phyloP scores from a whole-genome alignment of 371 early-diverging fungal genomes.

The Apophysomyces sp. region DNA sequence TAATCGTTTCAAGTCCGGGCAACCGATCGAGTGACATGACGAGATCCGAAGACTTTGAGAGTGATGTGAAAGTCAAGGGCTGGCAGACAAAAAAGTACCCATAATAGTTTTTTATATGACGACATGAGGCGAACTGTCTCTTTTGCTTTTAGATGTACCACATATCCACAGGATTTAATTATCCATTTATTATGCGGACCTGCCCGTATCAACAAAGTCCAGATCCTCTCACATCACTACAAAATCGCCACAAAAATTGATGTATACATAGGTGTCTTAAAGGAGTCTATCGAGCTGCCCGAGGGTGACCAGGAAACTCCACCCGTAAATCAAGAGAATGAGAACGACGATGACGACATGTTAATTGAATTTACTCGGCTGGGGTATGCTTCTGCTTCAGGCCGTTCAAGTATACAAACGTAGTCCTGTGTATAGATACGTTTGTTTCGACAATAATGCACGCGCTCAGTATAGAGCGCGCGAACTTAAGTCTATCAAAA shows the following conservation, averaged over 20 bases:
- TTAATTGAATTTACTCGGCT: constrained; percentile 38
- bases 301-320: neutral
- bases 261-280: constrained; percentile 57
- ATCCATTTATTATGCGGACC: constrained; percentile 58
- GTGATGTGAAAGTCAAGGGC: constrained; percentile 31
- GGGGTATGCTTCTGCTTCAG: constrained; percentile 19
- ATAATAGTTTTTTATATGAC: neutral
- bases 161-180: constrained; percentile 71
- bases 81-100: constrained; percentile 50
- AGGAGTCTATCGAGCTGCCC: constrained; percentile 19
- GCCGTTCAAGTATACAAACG: neutral
- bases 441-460: constrained; percentile 34
- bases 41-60: neutral
- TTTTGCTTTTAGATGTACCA: constrained; percentile 55
- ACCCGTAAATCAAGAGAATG: neutral
- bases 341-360: constrained; percentile 27
- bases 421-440: constrained; percentile 17
- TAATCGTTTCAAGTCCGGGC: constrained; percentile 33
- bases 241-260: constrained; percentile 78
- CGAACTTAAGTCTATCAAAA: constrained; percentile 69
- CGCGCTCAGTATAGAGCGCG: constrained; percentile 41
- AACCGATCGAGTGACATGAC: constrained; percentile 10
- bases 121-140: neutral
- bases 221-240: constrained; percentile 78
- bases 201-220: constrained; percentile 69